Base-by-base conservation (phyloP, 2,329 filamentous ascomycete species). In the Fusarium liriodendri region DNA sequence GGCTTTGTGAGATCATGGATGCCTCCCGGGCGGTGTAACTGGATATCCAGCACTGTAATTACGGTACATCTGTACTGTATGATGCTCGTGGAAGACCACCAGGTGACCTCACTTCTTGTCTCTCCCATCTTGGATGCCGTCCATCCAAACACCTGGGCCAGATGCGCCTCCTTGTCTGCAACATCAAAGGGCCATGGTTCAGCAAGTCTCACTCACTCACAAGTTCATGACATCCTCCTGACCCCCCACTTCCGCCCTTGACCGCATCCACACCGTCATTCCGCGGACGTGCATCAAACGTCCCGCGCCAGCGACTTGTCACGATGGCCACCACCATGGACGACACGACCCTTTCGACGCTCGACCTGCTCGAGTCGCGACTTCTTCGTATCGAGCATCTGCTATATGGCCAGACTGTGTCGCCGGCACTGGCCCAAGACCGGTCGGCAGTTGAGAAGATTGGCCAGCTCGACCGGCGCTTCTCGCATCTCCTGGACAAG, bases 361-460 rank as follows among this genome's bases (percentile, higher is more conserved):
- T 91, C 69, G 85, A 84, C 47, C 83, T 91, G 29, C 85, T 92
- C 38, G 89, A 91, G 77, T 84, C 87, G 60, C 89, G 90, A n/a
- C 85, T 92, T 13, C 81, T 86, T 18, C 88, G 89, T 54, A 83
- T 91, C 67, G 90, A 92, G 76, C 89, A 91, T 73, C 80, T 91
- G 4, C 84, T 92, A 52, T 86, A 88, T 75, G 89, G 89, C 29
- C 82, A 85, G 5, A 64, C 82, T 3, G 73, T 79, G 2, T 78
- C 83, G 3, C 74, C 80, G 2, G 75, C 80, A 0, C 72, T 78
- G 6, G 72, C 80, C 3, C 81, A 85, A 16, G 75, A 85, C 25
- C 80, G 80, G 18, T 84, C 88, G 0, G 85, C 86, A 0, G 75
- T 83, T 27, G 81, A 83, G 22, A 83, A 84, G 47, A 81, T 91